phyloP scores from a whole-genome alignment of 768 basidiomycete species.

The Tephrocybe sp. region DNA sequence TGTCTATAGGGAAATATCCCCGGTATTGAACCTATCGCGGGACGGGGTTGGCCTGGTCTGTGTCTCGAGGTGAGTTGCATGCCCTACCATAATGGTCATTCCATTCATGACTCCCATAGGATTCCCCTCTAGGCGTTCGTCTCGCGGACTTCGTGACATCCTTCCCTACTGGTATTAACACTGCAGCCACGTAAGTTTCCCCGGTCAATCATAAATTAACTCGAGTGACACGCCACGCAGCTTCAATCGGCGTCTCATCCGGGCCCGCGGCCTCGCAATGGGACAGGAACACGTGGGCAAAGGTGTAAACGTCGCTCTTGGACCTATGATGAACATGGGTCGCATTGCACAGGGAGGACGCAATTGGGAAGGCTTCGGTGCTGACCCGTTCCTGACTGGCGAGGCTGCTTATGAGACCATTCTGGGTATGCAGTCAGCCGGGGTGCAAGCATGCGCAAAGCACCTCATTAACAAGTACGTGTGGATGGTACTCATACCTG shows the following conservation, averaged over 20 bases:
- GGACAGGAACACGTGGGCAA: slow-evolving; percentile 82
- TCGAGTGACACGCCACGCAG: slow-evolving; percentile 28
- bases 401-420: slow-evolving; percentile 81
- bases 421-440: slow-evolving; percentile 73
- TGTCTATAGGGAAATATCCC: slow-evolving; percentile 54
- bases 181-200: slow-evolving; percentile 70
- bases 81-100: neutral
- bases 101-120: slow-evolving; percentile 29
- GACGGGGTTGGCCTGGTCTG: slow-evolving; percentile 62
- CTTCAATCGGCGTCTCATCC: slow-evolving; percentile 78
- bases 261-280: slow-evolving; percentile 74
- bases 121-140: slow-evolving; percentile 80
- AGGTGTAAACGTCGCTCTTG: slow-evolving; percentile 80
- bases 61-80: slow-evolving; percentile 58
- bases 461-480: slow-evolving; percentile 77
- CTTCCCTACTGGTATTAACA: slow-evolving; percentile 84
- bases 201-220: neutral
- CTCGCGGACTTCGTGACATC: slow-evolving; percentile 69
- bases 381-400: slow-evolving; percentile 84
- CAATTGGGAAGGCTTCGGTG: slow-evolving; percentile 97
- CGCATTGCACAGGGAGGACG: slow-evolving; percentile 77
- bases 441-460: slow-evolving; percentile 87
- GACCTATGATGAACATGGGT: slow-evolving; percentile 88
- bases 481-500: neutral
- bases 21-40: slow-evolving; percentile 38